Evolutionary conservation across 495 filamentous ascomycete genomes (phyloP).

Genomic region (Trichoderma reesei): DNA sequence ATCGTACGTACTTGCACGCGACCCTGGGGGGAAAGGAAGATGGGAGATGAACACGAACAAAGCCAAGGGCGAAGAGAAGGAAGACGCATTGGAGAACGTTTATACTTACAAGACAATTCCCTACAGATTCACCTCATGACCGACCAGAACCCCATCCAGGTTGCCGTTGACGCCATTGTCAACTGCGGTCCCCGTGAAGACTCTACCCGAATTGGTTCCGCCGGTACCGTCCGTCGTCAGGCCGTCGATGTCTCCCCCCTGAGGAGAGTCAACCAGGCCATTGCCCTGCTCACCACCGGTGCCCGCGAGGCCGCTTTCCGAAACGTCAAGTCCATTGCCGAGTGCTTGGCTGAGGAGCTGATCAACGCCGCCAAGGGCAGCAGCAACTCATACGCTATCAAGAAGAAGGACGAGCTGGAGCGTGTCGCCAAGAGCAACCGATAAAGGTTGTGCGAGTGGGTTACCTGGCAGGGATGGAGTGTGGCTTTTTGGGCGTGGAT

Average conservation of each 20-base stretch:
- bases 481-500: constrained; percentile 9
- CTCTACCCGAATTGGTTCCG: constrained; percentile 96
- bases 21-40: background rate
- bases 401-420: constrained; percentile 99
- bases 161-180: constrained; percentile 98
- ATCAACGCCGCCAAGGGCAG: constrained; percentile 99
- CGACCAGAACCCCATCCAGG: constrained; percentile 99
- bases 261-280: constrained; percentile 98
- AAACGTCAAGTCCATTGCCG: constrained; percentile 96
- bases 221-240: constrained; percentile 98
- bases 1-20: constrained; percentile 60
- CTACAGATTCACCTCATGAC: constrained; percentile 97
- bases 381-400: constrained; percentile 99
- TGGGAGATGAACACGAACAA: background rate
- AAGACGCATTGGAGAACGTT: background rate
- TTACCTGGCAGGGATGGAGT: constrained; percentile 7
- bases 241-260: constrained; percentile 99
- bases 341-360: constrained; percentile 98
- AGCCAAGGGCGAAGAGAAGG: background rate
- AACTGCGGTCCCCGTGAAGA: constrained; percentile 99
- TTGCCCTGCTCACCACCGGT: constrained; percentile 93
- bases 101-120: background rate
- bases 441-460: constrained; percentile 43
- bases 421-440: constrained; percentile 99
- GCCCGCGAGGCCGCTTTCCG: constrained; percentile 96